These are phyloP conservation scores for Solanum pinnatisectum DNA, from an alignment of 257 asterid genomes.

Conservation along the genomic window DNA sequence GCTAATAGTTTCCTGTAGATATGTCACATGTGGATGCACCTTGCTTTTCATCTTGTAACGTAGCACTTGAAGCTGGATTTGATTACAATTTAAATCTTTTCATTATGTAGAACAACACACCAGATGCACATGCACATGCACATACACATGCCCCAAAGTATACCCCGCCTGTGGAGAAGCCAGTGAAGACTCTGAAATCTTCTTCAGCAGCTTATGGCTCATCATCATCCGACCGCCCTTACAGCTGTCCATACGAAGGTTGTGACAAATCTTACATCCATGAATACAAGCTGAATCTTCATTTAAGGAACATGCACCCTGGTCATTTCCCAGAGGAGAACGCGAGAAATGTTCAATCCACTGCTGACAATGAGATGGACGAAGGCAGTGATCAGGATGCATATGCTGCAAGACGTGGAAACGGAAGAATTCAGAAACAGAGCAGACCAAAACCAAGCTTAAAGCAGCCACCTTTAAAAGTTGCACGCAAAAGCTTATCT, in stretches of 20 bases:
- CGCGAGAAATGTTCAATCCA: constrained; percentile 33
- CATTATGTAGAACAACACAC: constrained; percentile 31
- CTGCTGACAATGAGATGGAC: constrained; percentile 54
- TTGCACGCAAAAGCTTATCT: constrained; percentile 45
- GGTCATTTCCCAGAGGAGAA: constrained; percentile 85
- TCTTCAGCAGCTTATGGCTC: constrained; percentile 40
- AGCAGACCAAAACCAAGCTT: constrained; percentile 70
- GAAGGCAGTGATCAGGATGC: constrained; percentile 82
- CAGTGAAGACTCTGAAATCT: constrained; percentile 56
- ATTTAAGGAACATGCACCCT: constrained; percentile 81
- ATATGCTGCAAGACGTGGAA: constrained; percentile 42
- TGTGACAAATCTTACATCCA: constrained; percentile 99
- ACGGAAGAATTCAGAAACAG: constrained; percentile 45
- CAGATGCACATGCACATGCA: constrained; percentile 18
- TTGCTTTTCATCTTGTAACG: background rate
- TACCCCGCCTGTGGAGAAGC: constrained; percentile 54
- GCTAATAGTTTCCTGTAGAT: background rate
- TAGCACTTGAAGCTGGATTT: background rate
- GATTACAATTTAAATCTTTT: background rate
- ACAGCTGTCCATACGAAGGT: constrained; percentile 82
- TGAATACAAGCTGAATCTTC: constrained; percentile 97
- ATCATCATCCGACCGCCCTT: constrained; percentile 79
- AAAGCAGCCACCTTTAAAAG: constrained; percentile 74
- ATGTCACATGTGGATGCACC: background rate
- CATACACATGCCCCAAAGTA: constrained; percentile 24